phyloP scores from a whole-genome alignment of 768 basidiomycete species.

The Sporobolomyces phaffii region DNA sequence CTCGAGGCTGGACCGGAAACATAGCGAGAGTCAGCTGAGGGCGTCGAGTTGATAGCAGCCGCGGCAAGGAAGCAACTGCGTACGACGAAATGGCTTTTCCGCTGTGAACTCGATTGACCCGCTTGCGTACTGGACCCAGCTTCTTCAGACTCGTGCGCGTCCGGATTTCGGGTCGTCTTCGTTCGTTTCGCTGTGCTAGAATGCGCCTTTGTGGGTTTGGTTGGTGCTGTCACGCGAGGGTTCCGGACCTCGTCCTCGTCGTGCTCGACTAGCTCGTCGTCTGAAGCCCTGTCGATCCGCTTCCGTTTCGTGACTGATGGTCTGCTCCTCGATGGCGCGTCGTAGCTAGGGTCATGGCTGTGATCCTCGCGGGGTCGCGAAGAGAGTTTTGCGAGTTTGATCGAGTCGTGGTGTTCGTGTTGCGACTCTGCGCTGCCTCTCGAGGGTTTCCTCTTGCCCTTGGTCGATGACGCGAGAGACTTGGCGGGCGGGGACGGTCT shows the following conservation, averaged over 20 bases:
- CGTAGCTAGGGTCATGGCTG: not conserved
- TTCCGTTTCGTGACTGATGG: not conserved
- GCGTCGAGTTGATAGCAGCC: not conserved
- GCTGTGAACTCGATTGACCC: not conserved
- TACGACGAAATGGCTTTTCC: slow-evolving; percentile 19
- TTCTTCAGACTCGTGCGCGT: not conserved
- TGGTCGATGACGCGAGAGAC: not conserved
- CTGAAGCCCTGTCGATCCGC: not conserved
- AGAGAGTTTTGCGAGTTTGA: not conserved
- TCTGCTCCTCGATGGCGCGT: not conserved
- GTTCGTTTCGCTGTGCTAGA: not conserved
- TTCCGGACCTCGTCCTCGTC: not conserved
- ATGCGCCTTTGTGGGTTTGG: not conserved
- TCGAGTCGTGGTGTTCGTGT: not conserved
- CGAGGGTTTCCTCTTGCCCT: not conserved
- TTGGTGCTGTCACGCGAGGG: not conserved
- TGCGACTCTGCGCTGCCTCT: slow-evolving; percentile 11
- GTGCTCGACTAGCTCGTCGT: not conserved
- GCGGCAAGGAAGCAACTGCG: not conserved
- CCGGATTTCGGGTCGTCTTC: not conserved
- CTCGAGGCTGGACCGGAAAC: slow-evolving; percentile 14
- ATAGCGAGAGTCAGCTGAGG: not conserved
- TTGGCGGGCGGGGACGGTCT: slow-evolving; percentile 3
- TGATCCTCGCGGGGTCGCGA: not conserved
- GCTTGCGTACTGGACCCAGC: not conserved